These are phyloP conservation scores for Ogataea thermomethanolica DNA, from an alignment of 805 yeast species.

Conservation along the genomic window DNA sequence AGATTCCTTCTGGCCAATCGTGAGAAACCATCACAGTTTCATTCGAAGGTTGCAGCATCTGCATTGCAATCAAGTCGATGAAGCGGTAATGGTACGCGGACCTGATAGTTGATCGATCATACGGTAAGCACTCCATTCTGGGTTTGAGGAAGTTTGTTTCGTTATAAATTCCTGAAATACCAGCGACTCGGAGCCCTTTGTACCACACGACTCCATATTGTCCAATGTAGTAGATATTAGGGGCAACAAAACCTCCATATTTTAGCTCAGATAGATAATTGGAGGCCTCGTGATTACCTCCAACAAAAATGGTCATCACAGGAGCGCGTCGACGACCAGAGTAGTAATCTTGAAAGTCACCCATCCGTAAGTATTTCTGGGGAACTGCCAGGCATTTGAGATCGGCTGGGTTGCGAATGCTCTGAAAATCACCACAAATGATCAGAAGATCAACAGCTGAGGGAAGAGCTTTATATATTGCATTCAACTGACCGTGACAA, in stretches of 20 bases:
- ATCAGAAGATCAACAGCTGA: constrained; percentile 55
- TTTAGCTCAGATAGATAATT: constrained; percentile 67
- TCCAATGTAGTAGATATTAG: constrained; percentile 82
- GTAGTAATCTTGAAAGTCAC: constrained; percentile 79
- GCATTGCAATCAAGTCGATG: constrained; percentile 55
- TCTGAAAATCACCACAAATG: constrained; percentile 91
- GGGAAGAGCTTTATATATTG: constrained; percentile 43
- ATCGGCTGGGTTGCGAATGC: constrained; percentile 63
- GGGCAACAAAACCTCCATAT: constrained; percentile 92
- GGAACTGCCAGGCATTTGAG: constrained; percentile 75
- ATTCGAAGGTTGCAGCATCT: constrained; percentile 32
- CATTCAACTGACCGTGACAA: constrained; percentile 75
- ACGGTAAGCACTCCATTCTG: constrained; percentile 47
- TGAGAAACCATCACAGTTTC: constrained; percentile 68
- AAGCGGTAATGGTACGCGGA: constrained; percentile 75
- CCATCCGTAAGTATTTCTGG: constrained; percentile 63
- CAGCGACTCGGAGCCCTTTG: constrained; percentile 73
- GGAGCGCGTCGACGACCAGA: constrained; percentile 62
- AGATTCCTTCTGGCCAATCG: constrained; percentile 92
- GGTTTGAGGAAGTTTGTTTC: constrained; percentile 42
- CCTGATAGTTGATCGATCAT: constrained; percentile 41
- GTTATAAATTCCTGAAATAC: constrained; percentile 82
- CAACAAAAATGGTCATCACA: constrained; percentile 73
- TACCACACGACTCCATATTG: constrained; percentile 69
- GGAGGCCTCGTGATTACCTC: constrained; percentile 95